Conservation (phyloP, 768 basidiomycete species). For the Boletus coccyginus region DNA sequence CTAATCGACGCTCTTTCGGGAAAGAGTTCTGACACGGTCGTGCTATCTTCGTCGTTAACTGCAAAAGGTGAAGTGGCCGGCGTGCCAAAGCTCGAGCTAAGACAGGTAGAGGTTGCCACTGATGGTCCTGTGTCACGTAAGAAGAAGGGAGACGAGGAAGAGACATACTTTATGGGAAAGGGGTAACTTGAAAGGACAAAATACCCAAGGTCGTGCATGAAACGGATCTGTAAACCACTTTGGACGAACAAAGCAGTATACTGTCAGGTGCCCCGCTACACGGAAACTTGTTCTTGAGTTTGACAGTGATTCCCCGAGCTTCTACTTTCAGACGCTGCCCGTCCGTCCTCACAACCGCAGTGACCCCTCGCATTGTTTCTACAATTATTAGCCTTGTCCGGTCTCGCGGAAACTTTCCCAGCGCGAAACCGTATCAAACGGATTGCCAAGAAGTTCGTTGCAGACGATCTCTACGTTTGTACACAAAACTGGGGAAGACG, state of each 20-base stretch:
- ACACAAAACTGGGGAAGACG: too few species aligned
- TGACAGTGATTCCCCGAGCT: too few species aligned
- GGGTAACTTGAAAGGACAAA: slow-evolving; percentile 43
- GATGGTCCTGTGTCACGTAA: slow-evolving; percentile 75
- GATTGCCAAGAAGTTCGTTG: too few species aligned
- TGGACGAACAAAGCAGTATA: too few species aligned
- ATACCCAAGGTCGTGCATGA: slow-evolving; percentile 40
- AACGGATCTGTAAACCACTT: slow-evolving; percentile 17
- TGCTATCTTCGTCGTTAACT: slow-evolving; percentile 39
- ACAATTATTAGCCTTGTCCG: too few species aligned
- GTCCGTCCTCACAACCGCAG: slow-evolving; percentile 8
- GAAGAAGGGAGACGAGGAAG: slow-evolving; percentile 90
- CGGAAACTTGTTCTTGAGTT: too few species aligned
- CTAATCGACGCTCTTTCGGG: slow-evolving; percentile 84
- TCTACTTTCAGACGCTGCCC: too few species aligned
- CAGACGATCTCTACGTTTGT: too few species aligned
- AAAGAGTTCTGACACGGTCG: slow-evolving; percentile 47
- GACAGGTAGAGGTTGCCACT: slow-evolving; percentile 67
- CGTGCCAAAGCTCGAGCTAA: slow-evolving; percentile 78
- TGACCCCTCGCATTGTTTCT: too few species aligned
- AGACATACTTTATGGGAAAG: slow-evolving; percentile 75
- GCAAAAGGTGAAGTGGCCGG: slow-evolving; percentile 50
- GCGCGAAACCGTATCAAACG: too few species aligned
- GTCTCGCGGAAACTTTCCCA: too few species aligned
- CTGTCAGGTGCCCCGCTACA: too few species aligned